phyloP scores from a whole-genome alignment of 164 flowering plant genomes.

The Cinnamomum chago region DNA sequence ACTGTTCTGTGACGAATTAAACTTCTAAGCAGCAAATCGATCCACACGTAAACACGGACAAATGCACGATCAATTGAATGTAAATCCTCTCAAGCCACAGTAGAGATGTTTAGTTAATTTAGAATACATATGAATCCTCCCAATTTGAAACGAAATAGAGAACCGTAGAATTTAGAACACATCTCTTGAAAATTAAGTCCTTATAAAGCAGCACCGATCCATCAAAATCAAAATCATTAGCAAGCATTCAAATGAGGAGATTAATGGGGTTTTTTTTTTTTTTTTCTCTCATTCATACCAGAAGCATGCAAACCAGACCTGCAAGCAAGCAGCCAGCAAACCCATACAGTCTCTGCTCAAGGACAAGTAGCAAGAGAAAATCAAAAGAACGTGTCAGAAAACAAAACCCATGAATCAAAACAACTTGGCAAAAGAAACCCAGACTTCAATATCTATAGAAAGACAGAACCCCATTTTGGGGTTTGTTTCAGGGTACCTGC shows the following conservation, averaged over 20 bases:
- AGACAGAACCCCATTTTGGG: neutral
- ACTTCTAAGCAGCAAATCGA: neutral
- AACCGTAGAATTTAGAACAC: too few species aligned
- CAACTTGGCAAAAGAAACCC: neutral
- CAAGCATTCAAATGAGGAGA: neutral
- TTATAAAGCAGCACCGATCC: neutral
- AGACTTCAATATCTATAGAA: neutral
- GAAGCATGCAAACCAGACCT: conserved; percentile 53
- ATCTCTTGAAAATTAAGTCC: neutral
- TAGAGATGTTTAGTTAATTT: too few species aligned
- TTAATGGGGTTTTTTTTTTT: neutral
- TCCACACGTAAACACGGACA: neutral
- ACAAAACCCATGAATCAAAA: neutral
- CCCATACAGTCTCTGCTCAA: conserved; percentile 59
- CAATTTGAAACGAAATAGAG: too few species aligned
- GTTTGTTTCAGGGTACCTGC: conserved; percentile 31
- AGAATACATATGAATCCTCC: too few species aligned
- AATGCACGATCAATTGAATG: neutral
- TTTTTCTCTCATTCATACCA: conserved; percentile 33
- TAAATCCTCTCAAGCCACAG: neutral
- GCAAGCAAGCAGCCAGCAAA: conserved; percentile 58
- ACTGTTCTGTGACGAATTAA: neutral
- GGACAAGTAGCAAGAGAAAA: neutral
- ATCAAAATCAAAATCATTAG: neutral
- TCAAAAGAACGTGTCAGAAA: neutral